Evolutionary conservation across 2,329 filamentous ascomycete genomes (phyloP).

Genomic region (Phaeophleospora eucalypticola): DNA sequence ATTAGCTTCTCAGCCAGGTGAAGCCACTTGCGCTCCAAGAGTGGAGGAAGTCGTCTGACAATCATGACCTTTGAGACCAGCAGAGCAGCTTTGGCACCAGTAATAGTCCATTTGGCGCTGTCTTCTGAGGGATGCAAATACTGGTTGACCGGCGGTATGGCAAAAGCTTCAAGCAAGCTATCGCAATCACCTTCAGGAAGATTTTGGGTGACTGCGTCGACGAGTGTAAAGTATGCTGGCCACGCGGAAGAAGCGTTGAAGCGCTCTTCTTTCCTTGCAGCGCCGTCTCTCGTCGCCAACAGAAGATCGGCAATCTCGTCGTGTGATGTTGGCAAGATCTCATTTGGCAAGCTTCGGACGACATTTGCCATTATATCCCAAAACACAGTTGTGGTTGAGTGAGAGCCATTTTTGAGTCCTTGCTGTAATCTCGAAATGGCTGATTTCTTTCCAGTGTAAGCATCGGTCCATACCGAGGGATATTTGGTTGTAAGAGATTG

Average conservation of each 20-base stretch:
- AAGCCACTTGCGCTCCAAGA: constrained; percentile 58
- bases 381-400: constrained; percentile 66
- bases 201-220: constrained; percentile 36
- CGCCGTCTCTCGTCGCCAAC: constrained; percentile 64
- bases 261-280: constrained; percentile 70
- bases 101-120: constrained; percentile 49
- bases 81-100: constrained; percentile 39
- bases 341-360: constrained; percentile 52
- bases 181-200: constrained; percentile 43
- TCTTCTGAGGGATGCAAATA: constrained; percentile 49
- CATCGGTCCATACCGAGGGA: constrained; percentile 69
- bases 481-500: constrained; percentile 60
- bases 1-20: constrained; percentile 59
- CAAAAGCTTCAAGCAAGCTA: constrained; percentile 44
- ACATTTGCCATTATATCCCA: constrained; percentile 68
- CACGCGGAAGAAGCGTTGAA: constrained; percentile 67
- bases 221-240: constrained; percentile 66
- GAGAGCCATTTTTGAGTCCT: constrained; percentile 79
- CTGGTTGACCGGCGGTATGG: constrained; percentile 52
- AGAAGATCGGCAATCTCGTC: constrained; percentile 60
- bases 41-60: constrained; percentile 21
- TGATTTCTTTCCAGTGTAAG: constrained; percentile 56
- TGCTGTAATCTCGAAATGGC: constrained; percentile 58
- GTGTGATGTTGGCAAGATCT: constrained; percentile 51
- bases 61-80: constrained; percentile 37